Evolutionary conservation across 768 basidiomycete genomes (phyloP).

Genomic region (Paxillus involutus): DNA sequence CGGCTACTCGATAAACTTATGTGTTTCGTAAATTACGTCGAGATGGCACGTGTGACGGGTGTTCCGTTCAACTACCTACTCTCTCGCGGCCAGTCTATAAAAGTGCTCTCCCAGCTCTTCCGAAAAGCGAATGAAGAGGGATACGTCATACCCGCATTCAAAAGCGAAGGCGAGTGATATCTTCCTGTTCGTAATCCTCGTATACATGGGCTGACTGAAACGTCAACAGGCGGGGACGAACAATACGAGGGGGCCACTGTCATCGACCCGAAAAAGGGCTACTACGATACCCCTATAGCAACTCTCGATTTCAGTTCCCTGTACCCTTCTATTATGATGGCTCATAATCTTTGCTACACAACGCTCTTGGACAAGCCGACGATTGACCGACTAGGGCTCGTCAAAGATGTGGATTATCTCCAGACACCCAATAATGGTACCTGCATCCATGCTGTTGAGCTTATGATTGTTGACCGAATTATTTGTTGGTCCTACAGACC

Average conservation of each 20-base stretch:
- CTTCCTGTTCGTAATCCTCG: not conserved
- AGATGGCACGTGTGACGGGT: conserved; percentile 99
- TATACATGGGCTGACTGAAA: not conserved
- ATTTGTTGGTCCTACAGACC: conserved; percentile 49
- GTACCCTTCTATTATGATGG: conserved; percentile 99
- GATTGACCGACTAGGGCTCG: conserved; percentile 74
- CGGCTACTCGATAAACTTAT: conserved; percentile 95
- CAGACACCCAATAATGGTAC: conserved; percentile 94
- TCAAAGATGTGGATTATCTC: conserved; percentile 88
- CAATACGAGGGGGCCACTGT: conserved; percentile 99
- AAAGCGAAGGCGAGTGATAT: conserved; percentile 67
- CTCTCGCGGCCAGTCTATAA: conserved; percentile 95
- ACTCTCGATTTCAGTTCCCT: conserved; percentile 98
- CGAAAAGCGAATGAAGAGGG: conserved; percentile 90
- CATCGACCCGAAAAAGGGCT: conserved; percentile 95
- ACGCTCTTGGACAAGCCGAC: conserved; percentile 83
- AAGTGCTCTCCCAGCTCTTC: conserved; percentile 94
- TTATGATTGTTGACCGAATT: not conserved
- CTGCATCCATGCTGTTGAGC: not conserved
- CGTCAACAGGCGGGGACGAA: conserved; percentile 73
- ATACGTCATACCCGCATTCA: conserved; percentile 84
- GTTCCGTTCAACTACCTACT: conserved; percentile 97
- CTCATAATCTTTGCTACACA: conserved; percentile 98
- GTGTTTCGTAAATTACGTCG: conserved; percentile 98
- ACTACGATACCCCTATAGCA: conserved; percentile 95